A percentile compares a stretch with the other conserved stretches of the same genome.
These are phyloP conservation scores for Hysterangium stoloniferum DNA, from an alignment of 768 basidiomycete species.

Conservation along the genomic window DNA sequence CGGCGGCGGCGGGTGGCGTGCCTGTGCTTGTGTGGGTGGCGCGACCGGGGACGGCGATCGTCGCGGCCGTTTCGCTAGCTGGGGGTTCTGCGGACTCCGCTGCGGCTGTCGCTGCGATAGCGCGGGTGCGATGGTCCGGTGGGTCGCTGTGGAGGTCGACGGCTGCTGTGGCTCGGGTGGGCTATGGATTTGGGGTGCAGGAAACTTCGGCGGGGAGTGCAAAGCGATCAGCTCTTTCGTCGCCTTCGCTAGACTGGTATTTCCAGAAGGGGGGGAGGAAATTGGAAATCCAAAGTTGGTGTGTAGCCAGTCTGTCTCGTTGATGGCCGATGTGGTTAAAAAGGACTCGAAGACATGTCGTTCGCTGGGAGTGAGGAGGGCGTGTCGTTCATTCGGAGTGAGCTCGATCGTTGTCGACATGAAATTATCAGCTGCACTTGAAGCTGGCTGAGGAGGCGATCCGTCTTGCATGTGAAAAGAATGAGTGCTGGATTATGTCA, in stretches of 20 bases:
- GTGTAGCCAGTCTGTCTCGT: constrained; percentile 32
- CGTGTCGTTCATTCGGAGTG: not conserved
- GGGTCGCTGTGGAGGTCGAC: constrained; percentile 8
- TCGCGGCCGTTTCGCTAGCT: not conserved
- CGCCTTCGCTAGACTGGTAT: constrained; percentile 48
- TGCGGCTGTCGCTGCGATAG: not conserved
- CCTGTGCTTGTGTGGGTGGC: constrained; percentile 12
- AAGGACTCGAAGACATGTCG: constrained; percentile 63
- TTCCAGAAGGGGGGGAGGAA: constrained; percentile 22
- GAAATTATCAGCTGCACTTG: no score
- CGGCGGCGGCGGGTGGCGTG: constrained; percentile 10
- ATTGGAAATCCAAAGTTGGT: constrained; percentile 43
- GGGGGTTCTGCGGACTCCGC: constrained; percentile 2
- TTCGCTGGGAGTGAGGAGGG: constrained; percentile 60
- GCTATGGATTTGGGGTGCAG: constrained; percentile 1
- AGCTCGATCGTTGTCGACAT: no score
- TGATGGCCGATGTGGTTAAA: constrained; percentile 39
- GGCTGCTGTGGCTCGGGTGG: constrained; percentile 16
- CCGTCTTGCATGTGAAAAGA: constrained; percentile 25
- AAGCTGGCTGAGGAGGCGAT: no score
- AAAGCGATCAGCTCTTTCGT: constrained; percentile 81
- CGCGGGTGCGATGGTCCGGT: constrained; percentile 12
- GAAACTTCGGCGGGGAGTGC: no score
- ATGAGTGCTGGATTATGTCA: no score
- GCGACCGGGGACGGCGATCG: constrained; percentile 12